Conservation (phyloP, 2,329 filamentous ascomycete species). For the Sordariomycetes sp. region DNA sequence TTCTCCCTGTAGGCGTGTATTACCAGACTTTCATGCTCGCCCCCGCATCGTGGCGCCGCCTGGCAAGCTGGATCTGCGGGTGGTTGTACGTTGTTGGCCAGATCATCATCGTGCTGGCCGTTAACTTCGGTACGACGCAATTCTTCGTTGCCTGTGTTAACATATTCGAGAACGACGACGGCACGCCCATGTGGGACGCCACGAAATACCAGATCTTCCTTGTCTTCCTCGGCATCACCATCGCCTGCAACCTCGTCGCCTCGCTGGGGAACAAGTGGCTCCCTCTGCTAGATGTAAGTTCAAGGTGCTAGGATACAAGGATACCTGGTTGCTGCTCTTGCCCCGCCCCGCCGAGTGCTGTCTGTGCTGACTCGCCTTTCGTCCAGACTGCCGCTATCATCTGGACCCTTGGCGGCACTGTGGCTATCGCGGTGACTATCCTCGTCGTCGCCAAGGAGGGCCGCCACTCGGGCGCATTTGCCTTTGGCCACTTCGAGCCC, state of each 20-base stretch:
- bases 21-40: constrained; percentile 71
- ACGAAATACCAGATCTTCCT: constrained; percentile 57
- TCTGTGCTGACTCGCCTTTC: neutral
- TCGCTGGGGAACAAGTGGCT: constrained; percentile 57
- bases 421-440: constrained; percentile 52
- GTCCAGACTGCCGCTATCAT: constrained; percentile 57
- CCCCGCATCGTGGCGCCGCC: constrained; percentile 45
- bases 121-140: constrained; percentile 69
- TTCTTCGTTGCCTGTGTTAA: constrained; percentile 46
- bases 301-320: neutral
- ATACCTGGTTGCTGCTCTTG: neutral
- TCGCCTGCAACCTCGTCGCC: constrained; percentile 55
- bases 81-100: constrained; percentile 73
- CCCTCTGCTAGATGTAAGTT: constrained; percentile 57
- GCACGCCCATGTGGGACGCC: constrained; percentile 30
- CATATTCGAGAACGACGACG: constrained; percentile 36
- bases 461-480: constrained; percentile 49
- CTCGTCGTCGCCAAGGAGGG: constrained; percentile 60
- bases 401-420: constrained; percentile 62
- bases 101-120: constrained; percentile 70
- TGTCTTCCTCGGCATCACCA: constrained; percentile 59
- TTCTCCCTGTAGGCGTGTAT: constrained; percentile 55
- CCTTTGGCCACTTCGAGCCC: constrained; percentile 58
- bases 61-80: constrained; percentile 61
- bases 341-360: neutral